Percentiles rank a stretch among this genome's conserved stretches.
Evolutionary conservation across 441 rosid genomes (phyloP).

Genomic region (Populus hybrid): DNA sequence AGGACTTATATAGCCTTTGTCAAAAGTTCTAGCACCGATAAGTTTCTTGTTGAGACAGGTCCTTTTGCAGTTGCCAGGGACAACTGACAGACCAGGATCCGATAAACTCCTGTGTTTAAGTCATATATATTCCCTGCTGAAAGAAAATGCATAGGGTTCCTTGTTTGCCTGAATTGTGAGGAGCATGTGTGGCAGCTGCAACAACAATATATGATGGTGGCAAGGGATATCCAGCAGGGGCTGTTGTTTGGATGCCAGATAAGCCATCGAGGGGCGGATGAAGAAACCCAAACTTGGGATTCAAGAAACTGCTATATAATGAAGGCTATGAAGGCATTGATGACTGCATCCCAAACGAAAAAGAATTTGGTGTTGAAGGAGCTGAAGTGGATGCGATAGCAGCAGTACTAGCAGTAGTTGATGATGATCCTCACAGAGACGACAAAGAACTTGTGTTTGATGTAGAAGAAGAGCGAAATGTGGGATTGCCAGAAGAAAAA

Average conservation of each 20-base stretch:
- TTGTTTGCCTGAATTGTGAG: constrained; percentile 42
- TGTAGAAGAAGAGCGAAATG: too few species aligned
- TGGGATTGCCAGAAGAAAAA: too few species aligned
- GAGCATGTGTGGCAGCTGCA: constrained; percentile 20
- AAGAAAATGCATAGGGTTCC: constrained; percentile 77
- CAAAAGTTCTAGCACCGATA: constrained; percentile 73
- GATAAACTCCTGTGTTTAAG: constrained; percentile 62
- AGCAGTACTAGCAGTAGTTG: too few species aligned
- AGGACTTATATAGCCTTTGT: constrained; percentile 41
- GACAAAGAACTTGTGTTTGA: too few species aligned
- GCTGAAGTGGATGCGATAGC: too few species aligned
- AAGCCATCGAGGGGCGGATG: constrained; percentile 74
- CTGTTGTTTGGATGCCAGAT: constrained; percentile 54
- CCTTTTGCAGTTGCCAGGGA: constrained; percentile 67
- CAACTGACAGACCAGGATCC: constrained; percentile 38
- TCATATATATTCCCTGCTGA: constrained; percentile 70
- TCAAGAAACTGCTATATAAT: too few species aligned
- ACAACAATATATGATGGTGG: constrained; percentile 30
- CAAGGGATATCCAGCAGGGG: constrained; percentile 41
- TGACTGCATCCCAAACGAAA: too few species aligned
- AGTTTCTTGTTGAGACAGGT: constrained; percentile 65
- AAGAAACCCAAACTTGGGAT: too few species aligned
- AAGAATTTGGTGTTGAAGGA: too few species aligned
- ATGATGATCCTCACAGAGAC: too few species aligned
- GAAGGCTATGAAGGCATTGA: too few species aligned